Evolutionary conservation across 805 yeast species (phyloP).

Genomic region (Zygoascus ofunaensis): DNA sequence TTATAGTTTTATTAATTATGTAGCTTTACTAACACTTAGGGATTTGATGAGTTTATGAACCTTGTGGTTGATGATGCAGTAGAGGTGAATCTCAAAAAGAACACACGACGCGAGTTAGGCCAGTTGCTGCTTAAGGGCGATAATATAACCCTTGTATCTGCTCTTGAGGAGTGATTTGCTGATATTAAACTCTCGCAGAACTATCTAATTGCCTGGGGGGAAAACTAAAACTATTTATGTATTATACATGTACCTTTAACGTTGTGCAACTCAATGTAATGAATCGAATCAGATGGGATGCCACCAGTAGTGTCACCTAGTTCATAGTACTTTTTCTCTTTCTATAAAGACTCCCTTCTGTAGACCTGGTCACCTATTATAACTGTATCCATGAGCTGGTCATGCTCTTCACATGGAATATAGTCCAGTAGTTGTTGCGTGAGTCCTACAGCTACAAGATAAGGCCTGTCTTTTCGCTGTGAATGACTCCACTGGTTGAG

Average conservation of each 20-base stretch:
- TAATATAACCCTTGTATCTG: conserved; percentile 67
- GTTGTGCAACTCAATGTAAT: too few species aligned
- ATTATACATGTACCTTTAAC: too few species aligned
- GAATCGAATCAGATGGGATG: too few species aligned
- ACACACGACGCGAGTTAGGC: conserved; percentile 37
- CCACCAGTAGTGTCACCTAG: too few species aligned
- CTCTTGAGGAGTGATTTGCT: not conserved
- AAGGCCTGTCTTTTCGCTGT: conserved; percentile 17
- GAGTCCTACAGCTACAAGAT: conserved; percentile 53
- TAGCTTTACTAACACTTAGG: conserved; percentile 29
- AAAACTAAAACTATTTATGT: not conserved
- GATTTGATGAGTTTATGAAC: conserved; percentile 98
- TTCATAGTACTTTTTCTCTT: too few species aligned
- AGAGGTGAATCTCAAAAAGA: conserved; percentile 53
- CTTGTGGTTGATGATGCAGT: conserved; percentile 50
- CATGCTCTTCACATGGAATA: conserved; percentile 56
- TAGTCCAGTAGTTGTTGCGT: conserved; percentile 46
- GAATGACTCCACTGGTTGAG: conserved; percentile 31
- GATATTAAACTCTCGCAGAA: too few species aligned
- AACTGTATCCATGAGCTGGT: conserved; percentile 48
- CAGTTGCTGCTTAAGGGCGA: conserved; percentile 84
- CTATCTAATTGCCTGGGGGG: too few species aligned
- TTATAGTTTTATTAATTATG: not conserved
- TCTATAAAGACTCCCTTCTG: not conserved
- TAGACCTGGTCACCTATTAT: conserved; percentile 34